phyloP scores from a whole-genome alignment of 2,329 filamentous ascomycete species.

The Arthrobotrys conoides region DNA sequence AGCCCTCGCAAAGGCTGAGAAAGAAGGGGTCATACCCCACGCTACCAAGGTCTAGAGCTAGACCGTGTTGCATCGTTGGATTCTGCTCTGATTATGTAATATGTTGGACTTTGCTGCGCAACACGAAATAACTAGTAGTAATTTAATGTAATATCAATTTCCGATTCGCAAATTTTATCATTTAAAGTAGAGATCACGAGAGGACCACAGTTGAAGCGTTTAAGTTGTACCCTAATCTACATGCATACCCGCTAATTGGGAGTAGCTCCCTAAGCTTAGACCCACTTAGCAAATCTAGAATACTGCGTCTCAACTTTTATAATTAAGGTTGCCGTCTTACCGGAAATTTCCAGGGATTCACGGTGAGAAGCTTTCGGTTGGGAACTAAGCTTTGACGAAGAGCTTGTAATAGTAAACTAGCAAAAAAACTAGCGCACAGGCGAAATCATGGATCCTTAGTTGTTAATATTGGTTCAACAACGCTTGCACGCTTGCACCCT shows the following conservation, averaged over 20 bases:
- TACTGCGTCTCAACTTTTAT: too few relatives aligned
- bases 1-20: constrained; percentile 67
- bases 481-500: too few relatives aligned
- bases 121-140: background rate
- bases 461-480: background rate
- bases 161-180: background rate
- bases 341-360: background rate
- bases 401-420: background rate
- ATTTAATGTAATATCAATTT: too few relatives aligned
- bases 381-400: background rate
- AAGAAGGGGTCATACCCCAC: constrained; percentile 62
- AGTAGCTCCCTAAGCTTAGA: too few relatives aligned
- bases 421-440: constrained; percentile 9
- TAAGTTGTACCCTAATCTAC: too few relatives aligned
- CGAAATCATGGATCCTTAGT: background rate
- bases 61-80: constrained; percentile 8
- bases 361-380: constrained; percentile 3
- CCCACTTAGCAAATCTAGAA: too few relatives aligned
- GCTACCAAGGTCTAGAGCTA: background rate
- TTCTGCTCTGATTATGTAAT: background rate
- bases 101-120: background rate
- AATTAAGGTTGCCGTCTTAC: too few relatives aligned
- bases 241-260: too few relatives aligned
- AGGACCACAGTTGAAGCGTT: background rate
- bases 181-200: background rate